Percentiles rank a stretch among this genome's conserved stretches.
phyloP scores from a whole-genome alignment of 192 early-diverging fungal species.

The Mortierella hygrophila region DNA sequence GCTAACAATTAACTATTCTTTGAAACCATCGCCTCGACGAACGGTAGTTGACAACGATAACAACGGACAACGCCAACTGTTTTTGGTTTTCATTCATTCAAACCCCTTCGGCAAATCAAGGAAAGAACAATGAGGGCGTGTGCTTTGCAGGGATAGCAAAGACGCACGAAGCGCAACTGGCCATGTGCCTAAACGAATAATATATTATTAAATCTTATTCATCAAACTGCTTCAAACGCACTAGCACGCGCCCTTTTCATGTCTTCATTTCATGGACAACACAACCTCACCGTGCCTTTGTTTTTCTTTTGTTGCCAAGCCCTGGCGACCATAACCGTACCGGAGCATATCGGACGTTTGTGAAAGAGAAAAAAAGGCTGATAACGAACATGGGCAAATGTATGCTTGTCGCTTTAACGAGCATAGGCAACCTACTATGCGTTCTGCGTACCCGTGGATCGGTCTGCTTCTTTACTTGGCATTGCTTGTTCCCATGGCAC shows the following conservation, averaged over 20 bases:
- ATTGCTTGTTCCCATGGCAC: not conserved
- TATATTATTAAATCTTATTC: not conserved
- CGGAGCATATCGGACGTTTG: not conserved
- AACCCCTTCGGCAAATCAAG: not conserved
- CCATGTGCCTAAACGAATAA: not conserved
- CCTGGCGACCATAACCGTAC: not conserved
- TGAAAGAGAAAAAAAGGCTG: not conserved
- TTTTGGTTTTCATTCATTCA: not conserved
- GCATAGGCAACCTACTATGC: not conserved
- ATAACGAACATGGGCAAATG: not conserved
- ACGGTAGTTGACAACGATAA: not conserved
- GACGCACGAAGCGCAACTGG: not conserved
- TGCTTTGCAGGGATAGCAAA: not conserved
- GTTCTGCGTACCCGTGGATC: not conserved
- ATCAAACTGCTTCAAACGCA: not conserved
- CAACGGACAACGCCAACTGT: not conserved
- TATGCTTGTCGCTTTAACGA: not conserved
- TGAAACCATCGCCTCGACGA: not conserved
- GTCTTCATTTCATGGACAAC: not conserved
- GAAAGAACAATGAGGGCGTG: not conserved
- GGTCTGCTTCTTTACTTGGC: not conserved
- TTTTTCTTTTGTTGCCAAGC: not conserved
- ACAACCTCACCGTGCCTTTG: not conserved
- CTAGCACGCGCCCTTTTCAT: constrained; percentile 1
- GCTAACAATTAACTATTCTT: not conserved